phyloP scores from a whole-genome alignment of 225 moss, liverwort and hornwort species.

The Physcomitrium patens region DNA sequence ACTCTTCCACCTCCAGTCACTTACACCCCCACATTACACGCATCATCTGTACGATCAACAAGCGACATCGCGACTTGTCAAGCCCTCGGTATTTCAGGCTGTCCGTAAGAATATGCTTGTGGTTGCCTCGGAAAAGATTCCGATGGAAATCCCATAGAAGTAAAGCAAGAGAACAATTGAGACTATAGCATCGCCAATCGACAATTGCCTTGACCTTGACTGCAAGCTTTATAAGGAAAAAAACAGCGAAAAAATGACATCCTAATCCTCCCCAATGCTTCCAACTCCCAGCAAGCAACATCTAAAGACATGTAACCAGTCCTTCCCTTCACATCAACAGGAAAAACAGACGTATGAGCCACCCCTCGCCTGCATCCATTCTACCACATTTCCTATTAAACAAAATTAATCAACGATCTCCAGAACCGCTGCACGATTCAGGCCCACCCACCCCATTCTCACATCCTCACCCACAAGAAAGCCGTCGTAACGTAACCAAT shows the following conservation, averaged over 20 bases:
- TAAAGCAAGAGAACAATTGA: slow-evolving; percentile 10
- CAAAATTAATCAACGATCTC: not conserved
- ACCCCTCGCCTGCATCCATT: not conserved
- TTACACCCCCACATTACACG: slow-evolving; percentile 9
- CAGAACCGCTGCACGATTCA: not conserved
- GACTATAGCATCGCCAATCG: not conserved
- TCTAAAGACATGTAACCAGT: not conserved
- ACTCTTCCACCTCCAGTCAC: slow-evolving; percentile 29
- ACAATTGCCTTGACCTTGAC: slow-evolving; percentile 12
- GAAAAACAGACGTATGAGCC: not conserved
- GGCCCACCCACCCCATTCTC: not conserved
- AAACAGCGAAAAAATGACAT: not conserved
- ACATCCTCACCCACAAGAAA: not conserved
- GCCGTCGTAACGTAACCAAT: slow-evolving; percentile 1
- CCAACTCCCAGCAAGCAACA: slow-evolving; percentile 14
- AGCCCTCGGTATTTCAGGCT: not conserved
- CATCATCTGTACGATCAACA: slow-evolving; percentile 22
- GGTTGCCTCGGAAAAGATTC: slow-evolving; percentile 6
- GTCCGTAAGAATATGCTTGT: not conserved
- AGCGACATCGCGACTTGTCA: not conserved
- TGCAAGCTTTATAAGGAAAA: not conserved
- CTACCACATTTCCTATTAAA: slow-evolving; percentile 3
- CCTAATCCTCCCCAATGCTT: not conserved
- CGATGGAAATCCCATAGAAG: slow-evolving; percentile 13
- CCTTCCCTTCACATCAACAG: not conserved